Base-by-base conservation (phyloP, 2,329 filamentous ascomycete species). In the Neopestalotiopsis sp. region DNA sequence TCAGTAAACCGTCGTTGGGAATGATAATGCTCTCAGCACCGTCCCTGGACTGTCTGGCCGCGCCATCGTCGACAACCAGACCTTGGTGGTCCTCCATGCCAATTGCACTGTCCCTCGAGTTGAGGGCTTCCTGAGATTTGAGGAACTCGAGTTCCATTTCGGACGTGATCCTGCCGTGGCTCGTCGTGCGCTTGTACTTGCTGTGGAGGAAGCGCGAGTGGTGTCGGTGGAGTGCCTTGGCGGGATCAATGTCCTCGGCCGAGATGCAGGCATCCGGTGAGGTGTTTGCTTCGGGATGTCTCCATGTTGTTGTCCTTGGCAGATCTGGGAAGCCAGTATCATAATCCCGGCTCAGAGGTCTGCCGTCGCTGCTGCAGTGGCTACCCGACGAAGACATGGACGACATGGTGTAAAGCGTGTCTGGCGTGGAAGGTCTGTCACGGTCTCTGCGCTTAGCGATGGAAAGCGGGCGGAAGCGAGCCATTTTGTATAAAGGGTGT, bases 211-310 rank as follows among this genome's bases (percentile, higher is more conserved):
- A 83, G 2, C 83, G 83, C 32, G 81, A 83, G 59, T 82, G 82
- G 56, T 84, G 81, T 59, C 85, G 81, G 45, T 80, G 77, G 57
- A 84, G 74, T 40, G 81, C 80, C 63, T 79, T 80, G 30, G 79
- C 77, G 1, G 84, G 78, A 66, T 84, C 81, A 59, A 88, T 78
- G 71, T 90, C 87, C 66, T 86, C 84, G 67, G 86, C 83, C 52
- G 84, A 84, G 69, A 91, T 88, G 73, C 81, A 84, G 59, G 88
- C 89, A 70, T 88, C 83, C 63, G 85, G 84, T 14, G 84, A 86
- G 6, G 87, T 82, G 72, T 90, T 84, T 69, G 89, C 89, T 20
- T 90, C 88, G 28, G 89, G 89, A 70, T 91, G 89, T 24, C 86
- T 87, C 17, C 88, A 81, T 2, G 88, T 89, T 14, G 89, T 91